A percentile compares a stretch with the other conserved stretches of the same genome.
Evolutionary conservation across 1,139 yeast species (phyloP).

Genomic region (Protomyces pachydermus): DNA sequence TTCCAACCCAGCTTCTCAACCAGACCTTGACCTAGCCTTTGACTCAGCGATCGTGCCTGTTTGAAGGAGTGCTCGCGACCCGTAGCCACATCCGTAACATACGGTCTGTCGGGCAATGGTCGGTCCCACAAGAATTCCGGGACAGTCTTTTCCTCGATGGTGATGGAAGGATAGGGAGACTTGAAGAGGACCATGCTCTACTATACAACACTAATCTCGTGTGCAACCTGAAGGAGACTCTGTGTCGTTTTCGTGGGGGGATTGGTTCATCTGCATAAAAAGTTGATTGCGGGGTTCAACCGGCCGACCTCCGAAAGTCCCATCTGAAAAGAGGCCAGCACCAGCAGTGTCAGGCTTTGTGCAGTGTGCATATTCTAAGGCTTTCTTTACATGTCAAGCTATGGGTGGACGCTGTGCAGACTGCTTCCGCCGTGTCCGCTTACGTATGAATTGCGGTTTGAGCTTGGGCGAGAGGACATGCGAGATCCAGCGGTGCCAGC

Average conservation of each 20-base stretch:
- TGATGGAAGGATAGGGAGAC: background rate
- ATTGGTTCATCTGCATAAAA: no score
- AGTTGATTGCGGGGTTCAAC: no score
- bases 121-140: constrained; percentile 24
- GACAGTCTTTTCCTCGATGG: constrained; percentile 3
- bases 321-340: no score
- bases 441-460: background rate
- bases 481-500: background rate
- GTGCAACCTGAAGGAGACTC: no score
- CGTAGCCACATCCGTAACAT: constrained; percentile 15
- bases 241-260: no score
- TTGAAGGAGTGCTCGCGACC: constrained; percentile 10
- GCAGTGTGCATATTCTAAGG: no score
- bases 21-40: constrained; percentile 30
- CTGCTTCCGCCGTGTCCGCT: background rate
- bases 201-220: background rate
- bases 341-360: no score
- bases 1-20: constrained; percentile 34
- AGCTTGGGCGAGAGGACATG: background rate
- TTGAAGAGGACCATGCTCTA: constrained; percentile 24
- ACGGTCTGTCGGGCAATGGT: constrained; percentile 17
- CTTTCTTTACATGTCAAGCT: no score
- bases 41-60: background rate
- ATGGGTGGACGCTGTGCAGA: background rate
- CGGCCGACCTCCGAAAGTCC: no score